phyloP scores from a whole-genome alignment of 2,329 filamentous ascomycete genomes.

The Pseudofabraea citricarpa region DNA sequence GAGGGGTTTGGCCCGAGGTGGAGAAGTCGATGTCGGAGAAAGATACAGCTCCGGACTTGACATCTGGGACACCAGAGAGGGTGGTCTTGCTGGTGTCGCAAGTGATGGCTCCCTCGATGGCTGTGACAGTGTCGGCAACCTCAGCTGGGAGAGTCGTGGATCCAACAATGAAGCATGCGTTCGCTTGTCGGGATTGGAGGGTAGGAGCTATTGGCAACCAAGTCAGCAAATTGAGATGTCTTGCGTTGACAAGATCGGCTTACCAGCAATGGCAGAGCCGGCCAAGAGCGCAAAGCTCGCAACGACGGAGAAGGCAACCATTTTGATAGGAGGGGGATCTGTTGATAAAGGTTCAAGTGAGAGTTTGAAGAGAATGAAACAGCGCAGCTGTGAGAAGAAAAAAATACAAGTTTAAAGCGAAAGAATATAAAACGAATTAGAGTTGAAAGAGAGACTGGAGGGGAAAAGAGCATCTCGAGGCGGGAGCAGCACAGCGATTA shows the following conservation, averaged over 20 bases:
- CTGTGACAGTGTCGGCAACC: conserved; percentile 36
- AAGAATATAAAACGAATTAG: background rate
- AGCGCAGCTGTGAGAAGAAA: background rate
- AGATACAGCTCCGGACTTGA: conserved; percentile 42
- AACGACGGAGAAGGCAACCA: background rate
- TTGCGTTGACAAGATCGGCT: background rate
- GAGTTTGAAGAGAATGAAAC: background rate
- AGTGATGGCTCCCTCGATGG: conserved; percentile 40
- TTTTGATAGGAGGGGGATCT: background rate
- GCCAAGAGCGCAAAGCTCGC: background rate
- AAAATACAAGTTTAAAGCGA: background rate
- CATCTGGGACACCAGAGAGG: conserved; percentile 50
- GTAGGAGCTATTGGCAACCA: conserved; percentile 3
- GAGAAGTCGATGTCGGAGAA: conserved; percentile 55
- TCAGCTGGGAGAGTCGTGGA: conserved; percentile 44
- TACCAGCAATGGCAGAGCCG: background rate
- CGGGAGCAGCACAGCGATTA: background rate
- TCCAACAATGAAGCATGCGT: conserved; percentile 51
- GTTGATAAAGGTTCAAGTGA: background rate
- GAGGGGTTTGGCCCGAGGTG: conserved; percentile 39
- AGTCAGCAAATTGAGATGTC: conserved; percentile 12
- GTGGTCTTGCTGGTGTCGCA: conserved; percentile 44
- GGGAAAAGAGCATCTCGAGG: background rate
- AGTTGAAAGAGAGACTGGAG: background rate
- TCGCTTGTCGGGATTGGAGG: conserved; percentile 6